These are phyloP conservation scores for Carex arenaria DNA, from an alignment of 202 grass and related monocot species.

Conservation along the genomic window DNA sequence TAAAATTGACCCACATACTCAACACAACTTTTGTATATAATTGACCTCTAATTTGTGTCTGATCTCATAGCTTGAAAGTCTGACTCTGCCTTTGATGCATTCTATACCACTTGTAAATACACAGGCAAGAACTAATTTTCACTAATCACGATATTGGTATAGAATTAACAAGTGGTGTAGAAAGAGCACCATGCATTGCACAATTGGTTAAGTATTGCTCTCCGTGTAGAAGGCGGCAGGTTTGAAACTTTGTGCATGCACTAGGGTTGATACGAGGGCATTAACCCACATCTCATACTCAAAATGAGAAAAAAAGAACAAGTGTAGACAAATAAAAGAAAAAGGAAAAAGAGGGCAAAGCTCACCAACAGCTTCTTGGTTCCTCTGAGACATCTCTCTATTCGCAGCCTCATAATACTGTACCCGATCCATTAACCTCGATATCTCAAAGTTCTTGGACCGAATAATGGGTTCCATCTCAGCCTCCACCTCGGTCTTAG, in stretches of 20 bases:
- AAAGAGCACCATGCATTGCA: neutral
- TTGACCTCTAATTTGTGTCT: too few relatives aligned
- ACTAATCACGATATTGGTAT: neutral
- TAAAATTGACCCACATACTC: too few relatives aligned
- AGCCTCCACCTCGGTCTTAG: slow-evolving; percentile 54
- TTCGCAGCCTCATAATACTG: slow-evolving; percentile 97
- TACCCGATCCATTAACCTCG: slow-evolving; percentile 83
- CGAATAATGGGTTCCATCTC: slow-evolving; percentile 69
- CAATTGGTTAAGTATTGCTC: neutral
- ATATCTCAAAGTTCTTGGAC: slow-evolving; percentile 90
- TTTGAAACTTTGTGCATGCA: neutral
- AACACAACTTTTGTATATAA: too few relatives aligned
- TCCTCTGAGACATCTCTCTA: slow-evolving; percentile 96
- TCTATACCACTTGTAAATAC: neutral
- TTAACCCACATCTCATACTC: neutral
- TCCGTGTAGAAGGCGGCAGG: neutral
- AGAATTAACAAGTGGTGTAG: neutral
- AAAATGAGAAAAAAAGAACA: neutral
- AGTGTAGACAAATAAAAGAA: neutral
- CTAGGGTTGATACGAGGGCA: neutral
- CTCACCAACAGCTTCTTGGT: slow-evolving; percentile 94
- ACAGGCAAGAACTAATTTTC: neutral
- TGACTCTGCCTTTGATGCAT: too few relatives aligned
- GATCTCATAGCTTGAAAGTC: too few relatives aligned
- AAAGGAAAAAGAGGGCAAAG: slow-evolving; percentile 17